Conservation (phyloP, 2,329 filamentous ascomycete species). For the Neoarthrinium moseri region DNA sequence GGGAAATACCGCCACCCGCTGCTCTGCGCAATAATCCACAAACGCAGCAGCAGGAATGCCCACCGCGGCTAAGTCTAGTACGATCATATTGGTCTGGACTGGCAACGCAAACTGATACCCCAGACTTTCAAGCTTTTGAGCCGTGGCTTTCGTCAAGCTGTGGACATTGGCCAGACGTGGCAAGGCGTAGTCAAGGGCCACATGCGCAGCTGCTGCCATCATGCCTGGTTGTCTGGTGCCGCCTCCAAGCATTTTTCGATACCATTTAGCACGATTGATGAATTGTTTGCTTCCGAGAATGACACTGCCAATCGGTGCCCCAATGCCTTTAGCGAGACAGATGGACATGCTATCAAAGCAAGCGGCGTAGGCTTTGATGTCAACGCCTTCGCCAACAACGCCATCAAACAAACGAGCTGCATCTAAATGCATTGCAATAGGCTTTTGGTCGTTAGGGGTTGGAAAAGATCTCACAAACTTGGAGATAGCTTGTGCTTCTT, state of each 20-base stretch:
- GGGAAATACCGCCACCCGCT: conserved; percentile 54
- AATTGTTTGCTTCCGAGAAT: conserved; percentile 52
- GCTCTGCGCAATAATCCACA: conserved; percentile 49
- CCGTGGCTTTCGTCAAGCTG: conserved; percentile 60
- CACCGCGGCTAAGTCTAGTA: conserved; percentile 69
- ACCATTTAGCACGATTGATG: conserved; percentile 39
- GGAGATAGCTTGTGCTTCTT: conserved; percentile 67
- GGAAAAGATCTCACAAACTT: conserved; percentile 71
- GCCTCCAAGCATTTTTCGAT: conserved; percentile 72
- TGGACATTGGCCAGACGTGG: conserved; percentile 58
- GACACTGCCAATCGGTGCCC: conserved; percentile 77
- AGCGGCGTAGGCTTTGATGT: conserved; percentile 57
- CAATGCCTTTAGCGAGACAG: conserved; percentile 81
- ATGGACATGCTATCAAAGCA: conserved; percentile 75
- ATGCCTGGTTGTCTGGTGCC: conserved; percentile 73
- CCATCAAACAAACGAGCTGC: conserved; percentile 83
- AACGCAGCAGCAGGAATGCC: conserved; percentile 53
- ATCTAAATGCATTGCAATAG: conserved; percentile 72
- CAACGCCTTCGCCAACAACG: conserved; percentile 66
- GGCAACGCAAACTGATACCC: conserved; percentile 69
- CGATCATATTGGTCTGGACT: conserved; percentile 90
- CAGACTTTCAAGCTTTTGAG: conserved; percentile 66
- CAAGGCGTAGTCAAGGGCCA: conserved; percentile 55
- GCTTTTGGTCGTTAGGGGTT: too few species aligned
- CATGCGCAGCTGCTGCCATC: conserved; percentile 67